Percentiles rank a stretch among this genome's conserved stretches.
Conservation (phyloP, 2,329 filamentous ascomycete genomes). For the Trichoderma koningiopsis region DNA sequence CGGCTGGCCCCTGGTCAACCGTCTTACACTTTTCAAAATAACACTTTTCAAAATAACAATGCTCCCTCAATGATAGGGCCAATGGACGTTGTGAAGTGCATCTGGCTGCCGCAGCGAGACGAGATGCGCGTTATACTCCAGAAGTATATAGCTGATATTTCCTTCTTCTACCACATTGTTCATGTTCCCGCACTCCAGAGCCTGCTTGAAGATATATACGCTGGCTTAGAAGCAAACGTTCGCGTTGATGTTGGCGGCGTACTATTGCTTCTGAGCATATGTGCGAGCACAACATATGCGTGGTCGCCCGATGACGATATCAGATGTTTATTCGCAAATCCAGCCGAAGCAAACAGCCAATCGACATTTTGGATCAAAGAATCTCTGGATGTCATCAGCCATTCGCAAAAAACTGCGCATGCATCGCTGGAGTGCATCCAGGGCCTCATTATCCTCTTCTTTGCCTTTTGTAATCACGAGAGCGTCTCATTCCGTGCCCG, state of each 20-base stretch:
- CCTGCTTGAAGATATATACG: constrained; percentile 38
- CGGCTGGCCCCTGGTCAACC: constrained; percentile 38
- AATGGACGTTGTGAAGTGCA: constrained; percentile 37
- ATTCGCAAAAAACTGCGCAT: constrained; percentile 36
- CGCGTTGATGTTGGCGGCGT: constrained; percentile 33
- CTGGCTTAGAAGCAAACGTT: constrained; percentile 33
- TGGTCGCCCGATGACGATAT: constrained; percentile 37
- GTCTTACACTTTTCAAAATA: constrained; percentile 37
- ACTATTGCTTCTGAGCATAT: constrained; percentile 37
- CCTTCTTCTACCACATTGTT: constrained; percentile 39
- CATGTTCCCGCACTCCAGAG: constrained; percentile 35
- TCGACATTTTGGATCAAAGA: constrained; percentile 40
- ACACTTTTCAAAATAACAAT: constrained; percentile 36
- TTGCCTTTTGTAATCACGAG: constrained; percentile 44
- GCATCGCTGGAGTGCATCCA: constrained; percentile 42
- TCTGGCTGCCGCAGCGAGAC: constrained; percentile 40
- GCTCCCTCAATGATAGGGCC: constrained; percentile 31
- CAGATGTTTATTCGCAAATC: constrained; percentile 33
- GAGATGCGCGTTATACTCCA: constrained; percentile 37
- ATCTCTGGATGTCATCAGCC: constrained; percentile 41
- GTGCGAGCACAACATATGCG: constrained; percentile 37
- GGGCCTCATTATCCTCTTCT: constrained; percentile 42
- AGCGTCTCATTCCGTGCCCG: constrained; percentile 40
- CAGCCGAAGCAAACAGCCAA: constrained; percentile 35
- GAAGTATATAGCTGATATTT: constrained; percentile 37